Base-by-base conservation (phyloP, 768 basidiomycete species). In the Rhodotorula babjevae region DNA sequence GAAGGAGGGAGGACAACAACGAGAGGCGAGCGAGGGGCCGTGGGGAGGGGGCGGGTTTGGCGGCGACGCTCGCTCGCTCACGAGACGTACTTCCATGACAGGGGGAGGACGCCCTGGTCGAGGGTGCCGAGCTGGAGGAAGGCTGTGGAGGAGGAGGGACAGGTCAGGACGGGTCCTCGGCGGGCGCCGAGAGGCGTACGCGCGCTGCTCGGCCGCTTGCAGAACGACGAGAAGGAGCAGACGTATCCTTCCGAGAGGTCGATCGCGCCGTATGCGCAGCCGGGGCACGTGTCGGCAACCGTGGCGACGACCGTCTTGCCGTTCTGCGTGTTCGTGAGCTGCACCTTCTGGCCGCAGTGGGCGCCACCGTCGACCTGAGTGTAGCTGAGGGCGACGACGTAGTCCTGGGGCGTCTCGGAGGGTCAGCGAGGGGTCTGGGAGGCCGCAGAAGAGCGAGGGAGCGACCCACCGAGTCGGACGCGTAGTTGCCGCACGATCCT, bases 401-500 rank as follows among this genome's bases (percentile, higher is more conserved):
- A 61, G 27, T 42, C 44, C 60, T 61, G 60, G 2, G 29, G 33
- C 36, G 36, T 36, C 57, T 33, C 2, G 23, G 10, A 56, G 25
- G 9, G 36, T 40, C 36, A 33, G n/a, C 3, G 14, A 31, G 55
- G 29, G 29, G 14, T 8, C 15, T 8, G 11, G 10, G 19, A 12
- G 31, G 14, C 18, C 14, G 44, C n/a, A 46, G 55, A 56, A 31
- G 31, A 33, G 55, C 23, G 10, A 25, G 23, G 10, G 8, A 27
- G 10, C 0, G 27, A 60, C 42, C 1, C 27, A 60, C 59, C 59
- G 59, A 60, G 79, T 77, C 80, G 46, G 18, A 75, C 81, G 94
- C 92, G 4, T 18, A 12, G 4, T 7, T 47, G 15, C 60, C 60
- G 78, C 94, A 97, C 14, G 92, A 91, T 65, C 93, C 93, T 18